These are phyloP conservation scores for Boletus tomentosulus DNA, from an alignment of 768 basidiomycete genomes.

Conservation along the genomic window DNA sequence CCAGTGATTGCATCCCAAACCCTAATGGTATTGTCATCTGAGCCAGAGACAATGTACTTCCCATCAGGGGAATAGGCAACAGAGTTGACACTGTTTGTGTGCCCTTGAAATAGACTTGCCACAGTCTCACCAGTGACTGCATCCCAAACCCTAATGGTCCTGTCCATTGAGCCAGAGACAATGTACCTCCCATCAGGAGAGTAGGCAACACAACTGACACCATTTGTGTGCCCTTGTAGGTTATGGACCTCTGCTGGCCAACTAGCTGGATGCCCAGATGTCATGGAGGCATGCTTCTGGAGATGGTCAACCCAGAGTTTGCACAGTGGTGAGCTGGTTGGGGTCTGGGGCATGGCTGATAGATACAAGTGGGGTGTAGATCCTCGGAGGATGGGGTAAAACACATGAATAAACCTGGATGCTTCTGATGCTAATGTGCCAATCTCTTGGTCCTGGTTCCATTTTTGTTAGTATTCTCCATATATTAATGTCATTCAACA, in stretches of 20 bases:
- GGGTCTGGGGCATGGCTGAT: not conserved
- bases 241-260: not conserved
- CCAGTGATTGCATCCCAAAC: no score
- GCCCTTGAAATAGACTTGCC: no score
- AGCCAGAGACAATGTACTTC: no score
- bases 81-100: no score
- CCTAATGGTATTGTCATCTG: no score
- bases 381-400: not conserved
- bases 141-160: no score
- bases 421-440: not conserved
- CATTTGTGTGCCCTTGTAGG: not conserved
- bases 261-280: not conserved
- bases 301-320: not conserved
- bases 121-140: no score
- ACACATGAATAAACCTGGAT: not conserved
- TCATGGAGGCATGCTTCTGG: not conserved
- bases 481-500: not conserved
- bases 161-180: no score
- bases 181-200: no score
- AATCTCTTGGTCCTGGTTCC: not conserved
- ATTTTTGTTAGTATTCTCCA: not conserved
- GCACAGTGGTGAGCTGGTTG: not conserved
- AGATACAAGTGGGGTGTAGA: not conserved
- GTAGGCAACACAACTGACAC: no score
- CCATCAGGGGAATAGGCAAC: no score